A percentile compares a stretch with the other conserved stretches of the same genome.
Evolutionary conservation across 768 basidiomycete species (phyloP).

Genomic region (Holtermannia corniformis): DNA sequence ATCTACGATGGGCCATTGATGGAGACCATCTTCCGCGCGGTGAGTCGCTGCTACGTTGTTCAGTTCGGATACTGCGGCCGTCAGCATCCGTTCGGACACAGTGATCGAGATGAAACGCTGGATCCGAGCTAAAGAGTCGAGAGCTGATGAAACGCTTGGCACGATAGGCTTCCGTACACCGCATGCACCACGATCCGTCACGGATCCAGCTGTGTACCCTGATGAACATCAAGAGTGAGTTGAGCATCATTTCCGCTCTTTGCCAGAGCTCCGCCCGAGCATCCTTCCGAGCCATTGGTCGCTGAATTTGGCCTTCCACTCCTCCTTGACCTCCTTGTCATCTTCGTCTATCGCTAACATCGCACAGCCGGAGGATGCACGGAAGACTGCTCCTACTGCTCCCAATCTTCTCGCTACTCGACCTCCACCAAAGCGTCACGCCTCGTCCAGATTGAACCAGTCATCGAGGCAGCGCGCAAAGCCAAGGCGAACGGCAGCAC

Average conservation of each 20-base stretch:
- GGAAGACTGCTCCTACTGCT: slow-evolving; percentile 97
- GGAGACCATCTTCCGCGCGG: slow-evolving; percentile 79
- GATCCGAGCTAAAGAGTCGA: background rate
- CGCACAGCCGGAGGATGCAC: slow-evolving; percentile 78
- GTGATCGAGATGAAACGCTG: slow-evolving; percentile 8
- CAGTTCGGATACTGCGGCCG: background rate
- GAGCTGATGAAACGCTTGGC: background rate
- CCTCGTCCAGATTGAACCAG: slow-evolving; percentile 80
- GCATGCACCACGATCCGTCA: slow-evolving; percentile 72
- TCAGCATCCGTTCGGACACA: background rate
- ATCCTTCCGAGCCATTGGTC: slow-evolving; percentile 1
- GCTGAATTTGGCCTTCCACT: too few relatives aligned
- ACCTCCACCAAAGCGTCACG: slow-evolving; percentile 81
- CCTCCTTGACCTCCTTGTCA: background rate
- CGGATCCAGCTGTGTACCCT: slow-evolving; percentile 94
- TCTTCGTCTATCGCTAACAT: slow-evolving; percentile 4
- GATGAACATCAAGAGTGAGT: slow-evolving; percentile 96
- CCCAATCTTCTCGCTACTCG: slow-evolving; percentile 87
- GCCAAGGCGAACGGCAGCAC: slow-evolving; percentile 96
- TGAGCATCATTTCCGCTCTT: background rate
- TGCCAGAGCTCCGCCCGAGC: background rate
- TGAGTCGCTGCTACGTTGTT: slow-evolving; percentile 16
- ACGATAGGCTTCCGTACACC: slow-evolving; percentile 56
- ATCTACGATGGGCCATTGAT: slow-evolving; percentile 80
- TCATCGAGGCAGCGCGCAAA: slow-evolving; percentile 80